phyloP scores from a whole-genome alignment of 768 basidiomycete genomes.

The Leccinum incarnatum region DNA sequence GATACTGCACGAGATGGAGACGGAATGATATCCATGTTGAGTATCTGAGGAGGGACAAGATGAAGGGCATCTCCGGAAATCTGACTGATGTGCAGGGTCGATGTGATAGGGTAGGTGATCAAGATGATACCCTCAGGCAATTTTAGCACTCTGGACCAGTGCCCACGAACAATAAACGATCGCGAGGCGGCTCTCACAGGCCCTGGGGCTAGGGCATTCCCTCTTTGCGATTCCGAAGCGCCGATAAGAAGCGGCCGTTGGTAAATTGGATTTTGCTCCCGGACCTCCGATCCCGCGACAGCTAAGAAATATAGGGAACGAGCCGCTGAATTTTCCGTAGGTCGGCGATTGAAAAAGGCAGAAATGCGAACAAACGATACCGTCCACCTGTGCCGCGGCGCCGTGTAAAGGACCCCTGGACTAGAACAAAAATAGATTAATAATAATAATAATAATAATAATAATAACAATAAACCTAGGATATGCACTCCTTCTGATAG shows the following conservation, averaged over 20 bases:
- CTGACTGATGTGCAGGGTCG: constrained; percentile 35
- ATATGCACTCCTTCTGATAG: constrained; percentile 8
- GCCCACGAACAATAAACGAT: constrained; percentile 18
- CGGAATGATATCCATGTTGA: constrained; percentile 23
- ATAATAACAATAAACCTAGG: constrained; percentile 15
- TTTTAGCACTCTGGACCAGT: constrained; percentile 16
- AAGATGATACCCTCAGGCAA: constrained; percentile 29
- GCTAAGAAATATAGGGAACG: neutral
- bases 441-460: constrained; percentile 12
- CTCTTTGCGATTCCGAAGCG: constrained; percentile 11
- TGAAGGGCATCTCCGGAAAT: constrained; percentile 30
- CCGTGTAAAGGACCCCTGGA: constrained; percentile 23
- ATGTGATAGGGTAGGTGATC: constrained; percentile 38
- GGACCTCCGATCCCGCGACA: constrained; percentile 1
- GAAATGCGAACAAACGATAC: constrained; percentile 7
- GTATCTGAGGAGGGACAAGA: constrained; percentile 15
- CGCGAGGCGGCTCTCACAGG: constrained; percentile 16
- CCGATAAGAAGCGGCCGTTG: constrained; percentile 3
- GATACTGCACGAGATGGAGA: constrained; percentile 23
- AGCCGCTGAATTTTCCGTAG: constrained; percentile 23
- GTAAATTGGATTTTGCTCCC: neutral
- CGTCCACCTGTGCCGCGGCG: constrained; percentile 29
- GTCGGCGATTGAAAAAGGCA: constrained; percentile 32
- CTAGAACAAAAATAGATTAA: constrained; percentile 8
- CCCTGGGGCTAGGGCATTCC: constrained; percentile 25